A percentile compares a stretch with the other conserved stretches of the same genome.
Conservation (phyloP, 2,329 filamentous ascomycete genomes). For the Fusarium pseudocircinatum region DNA sequence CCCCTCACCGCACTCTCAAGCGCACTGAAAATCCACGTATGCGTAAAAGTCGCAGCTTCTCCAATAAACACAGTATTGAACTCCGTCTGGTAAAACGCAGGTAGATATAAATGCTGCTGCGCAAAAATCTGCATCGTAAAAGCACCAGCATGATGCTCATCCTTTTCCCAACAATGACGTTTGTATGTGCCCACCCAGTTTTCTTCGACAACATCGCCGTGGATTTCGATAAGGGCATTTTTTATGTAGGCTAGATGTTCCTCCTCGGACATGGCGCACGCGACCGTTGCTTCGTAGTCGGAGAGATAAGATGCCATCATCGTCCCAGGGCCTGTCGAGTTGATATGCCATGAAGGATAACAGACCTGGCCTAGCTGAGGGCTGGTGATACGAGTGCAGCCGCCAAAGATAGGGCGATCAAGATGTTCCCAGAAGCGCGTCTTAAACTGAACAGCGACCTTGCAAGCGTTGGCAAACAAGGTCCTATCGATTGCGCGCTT, state of each 20-base stretch:
- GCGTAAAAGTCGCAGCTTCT: constrained; percentile 60
- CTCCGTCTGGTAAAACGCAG: constrained; percentile 69
- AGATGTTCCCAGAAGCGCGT: constrained; percentile 69
- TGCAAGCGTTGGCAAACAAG: constrained; percentile 49
- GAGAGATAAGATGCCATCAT: constrained; percentile 36
- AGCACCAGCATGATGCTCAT: constrained; percentile 65
- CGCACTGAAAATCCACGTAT: constrained; percentile 62
- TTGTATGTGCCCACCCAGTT: no score
- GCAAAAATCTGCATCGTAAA: constrained; percentile 62
- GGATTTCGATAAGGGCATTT: constrained; percentile 20
- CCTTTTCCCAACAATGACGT: no score
- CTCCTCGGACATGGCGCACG: constrained; percentile 30
- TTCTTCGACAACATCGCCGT: constrained; percentile 56
- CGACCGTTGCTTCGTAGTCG: constrained; percentile 25
- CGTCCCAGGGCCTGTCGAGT: constrained; percentile 28
- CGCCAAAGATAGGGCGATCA: constrained; percentile 68
- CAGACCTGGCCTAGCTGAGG: constrained; percentile 33
- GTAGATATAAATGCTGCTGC: constrained; percentile 68
- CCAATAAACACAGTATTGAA: constrained; percentile 50
- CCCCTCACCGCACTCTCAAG: constrained; percentile 66
- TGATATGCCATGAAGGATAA: constrained; percentile 32
- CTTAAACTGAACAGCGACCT: constrained; percentile 55
- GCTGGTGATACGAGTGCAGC: constrained; percentile 57
- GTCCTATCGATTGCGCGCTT: constrained; percentile 41
- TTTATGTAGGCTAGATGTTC: constrained; percentile 38